Percentiles rank a stretch among this genome's conserved stretches.
Evolutionary conservation across 768 basidiomycete genomes (phyloP).

Genomic region (Amanita brunnescens): DNA sequence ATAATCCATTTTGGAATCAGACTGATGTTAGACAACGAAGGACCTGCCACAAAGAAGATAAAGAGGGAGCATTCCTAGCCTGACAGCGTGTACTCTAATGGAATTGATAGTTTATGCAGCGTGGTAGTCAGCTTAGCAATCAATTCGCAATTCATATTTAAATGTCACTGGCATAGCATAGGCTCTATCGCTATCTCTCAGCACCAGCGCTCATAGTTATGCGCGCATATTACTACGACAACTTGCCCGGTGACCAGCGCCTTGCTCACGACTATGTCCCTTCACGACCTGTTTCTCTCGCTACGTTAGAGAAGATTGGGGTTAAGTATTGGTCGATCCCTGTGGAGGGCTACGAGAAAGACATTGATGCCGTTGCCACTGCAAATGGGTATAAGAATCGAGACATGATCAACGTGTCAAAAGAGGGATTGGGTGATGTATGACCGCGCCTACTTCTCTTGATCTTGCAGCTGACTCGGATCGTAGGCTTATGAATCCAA

Average conservation of each 20-base stretch:
- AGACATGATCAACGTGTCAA: constrained; percentile 71
- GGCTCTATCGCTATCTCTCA: too few species aligned
- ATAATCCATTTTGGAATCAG: background rate
- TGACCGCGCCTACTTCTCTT: background rate
- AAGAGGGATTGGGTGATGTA: constrained; percentile 70
- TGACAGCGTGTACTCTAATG: background rate
- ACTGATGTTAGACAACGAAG: background rate
- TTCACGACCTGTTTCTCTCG: constrained; percentile 41
- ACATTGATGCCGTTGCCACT: constrained; percentile 54
- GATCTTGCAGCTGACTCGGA: background rate
- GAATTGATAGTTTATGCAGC: too few species aligned
- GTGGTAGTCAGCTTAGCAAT: too few species aligned
- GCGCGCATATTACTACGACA: constrained; percentile 72
- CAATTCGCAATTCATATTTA: too few species aligned
- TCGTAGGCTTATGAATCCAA: constrained; percentile 60
- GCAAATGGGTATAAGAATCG: constrained; percentile 77
- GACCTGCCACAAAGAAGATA: background rate
- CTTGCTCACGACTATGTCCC: constrained; percentile 65
- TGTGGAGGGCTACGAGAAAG: constrained; percentile 44
- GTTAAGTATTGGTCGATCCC: constrained; percentile 65
- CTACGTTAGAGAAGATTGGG: constrained; percentile 46
- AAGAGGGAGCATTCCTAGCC: background rate
- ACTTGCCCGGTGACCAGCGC: constrained; percentile 73
- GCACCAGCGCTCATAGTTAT: constrained; percentile 26
- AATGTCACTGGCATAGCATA: too few species aligned